phyloP scores from a whole-genome alignment of 192 early-diverging fungal species.

The Coemansia asiatica region DNA sequence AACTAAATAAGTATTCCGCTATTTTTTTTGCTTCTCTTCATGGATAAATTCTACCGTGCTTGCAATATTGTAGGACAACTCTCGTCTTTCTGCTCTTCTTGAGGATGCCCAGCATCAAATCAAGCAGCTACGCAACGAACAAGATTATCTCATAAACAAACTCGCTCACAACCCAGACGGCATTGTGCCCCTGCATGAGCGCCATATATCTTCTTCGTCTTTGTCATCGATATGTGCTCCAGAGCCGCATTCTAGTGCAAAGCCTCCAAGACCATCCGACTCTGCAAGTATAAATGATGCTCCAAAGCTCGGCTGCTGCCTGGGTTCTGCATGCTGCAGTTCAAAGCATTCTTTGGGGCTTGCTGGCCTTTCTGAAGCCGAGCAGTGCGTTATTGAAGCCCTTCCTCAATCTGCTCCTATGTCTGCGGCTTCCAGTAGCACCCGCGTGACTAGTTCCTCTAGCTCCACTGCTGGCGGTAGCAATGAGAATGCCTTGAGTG shows the following conservation, averaged over 20 bases:
- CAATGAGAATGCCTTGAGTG: neutral
- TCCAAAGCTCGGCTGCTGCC: neutral
- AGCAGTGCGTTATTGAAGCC: neutral
- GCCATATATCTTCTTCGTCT: neutral
- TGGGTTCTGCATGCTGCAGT: neutral
- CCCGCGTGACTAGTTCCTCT: neutral
- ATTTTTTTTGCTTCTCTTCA: neutral
- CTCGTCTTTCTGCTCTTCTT: slow-evolving; percentile 19
- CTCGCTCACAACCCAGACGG: neutral
- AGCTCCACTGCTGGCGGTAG: neutral
- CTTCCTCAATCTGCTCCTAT: neutral
- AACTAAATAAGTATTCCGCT: neutral
- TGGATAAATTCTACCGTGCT: neutral
- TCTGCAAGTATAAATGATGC: neutral
- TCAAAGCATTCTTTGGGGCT: neutral
- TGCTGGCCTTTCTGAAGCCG: neutral
- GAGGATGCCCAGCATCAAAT: slow-evolving; percentile 25
- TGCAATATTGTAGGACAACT: slow-evolving; percentile 31
- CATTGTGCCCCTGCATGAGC: neutral
- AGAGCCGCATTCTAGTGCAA: neutral
- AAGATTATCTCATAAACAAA: neutral
- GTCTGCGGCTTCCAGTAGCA: neutral
- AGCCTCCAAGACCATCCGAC: neutral
- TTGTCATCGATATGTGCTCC: neutral
- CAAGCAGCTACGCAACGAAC: slow-evolving; percentile 20